Evolutionary conservation across 306 rosid genomes (phyloP).

Genomic region (Vigna radiata): DNA sequence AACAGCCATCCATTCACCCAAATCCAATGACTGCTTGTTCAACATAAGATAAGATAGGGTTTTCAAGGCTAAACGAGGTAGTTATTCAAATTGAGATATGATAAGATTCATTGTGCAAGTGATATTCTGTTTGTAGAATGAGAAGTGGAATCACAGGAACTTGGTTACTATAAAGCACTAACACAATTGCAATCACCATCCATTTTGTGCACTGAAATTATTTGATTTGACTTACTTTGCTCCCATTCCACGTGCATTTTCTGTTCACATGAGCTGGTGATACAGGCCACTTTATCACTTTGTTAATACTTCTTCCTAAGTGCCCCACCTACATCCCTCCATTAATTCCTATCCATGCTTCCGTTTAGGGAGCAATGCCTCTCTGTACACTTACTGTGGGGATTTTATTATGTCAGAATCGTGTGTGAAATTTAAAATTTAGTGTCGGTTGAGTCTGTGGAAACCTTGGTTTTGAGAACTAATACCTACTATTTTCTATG

Average conservation of each 20-base stretch:
- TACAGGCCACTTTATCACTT: constrained; percentile 37
- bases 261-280: constrained; percentile 63
- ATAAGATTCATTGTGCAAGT: constrained; percentile 31
- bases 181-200: constrained; percentile 33
- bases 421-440: constrained; percentile 7
- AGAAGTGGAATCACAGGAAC: constrained; percentile 21
- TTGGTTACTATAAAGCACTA: constrained; percentile 36
- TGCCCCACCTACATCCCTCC: constrained; percentile 59
- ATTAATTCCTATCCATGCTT: constrained; percentile 88
- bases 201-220: constrained; percentile 47
- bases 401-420: constrained; percentile 2
- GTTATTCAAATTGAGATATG: constrained; percentile 11
- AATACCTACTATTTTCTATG: neutral
- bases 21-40: neutral
- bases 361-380: constrained; percentile 57
- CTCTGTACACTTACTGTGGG: constrained; percentile 24
- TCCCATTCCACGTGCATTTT: constrained; percentile 55
- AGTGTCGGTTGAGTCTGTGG: constrained; percentile 29
- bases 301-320: constrained; percentile 32
- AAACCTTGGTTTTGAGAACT: constrained; percentile 24
- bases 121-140: constrained; percentile 27
- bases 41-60: neutral
- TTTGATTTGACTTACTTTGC: constrained; percentile 50
- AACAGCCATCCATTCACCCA: neutral
- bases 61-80: neutral